Evolutionary conservation across 2,329 filamentous ascomycete species (phyloP).

Genomic region (Fusarium globosum): DNA sequence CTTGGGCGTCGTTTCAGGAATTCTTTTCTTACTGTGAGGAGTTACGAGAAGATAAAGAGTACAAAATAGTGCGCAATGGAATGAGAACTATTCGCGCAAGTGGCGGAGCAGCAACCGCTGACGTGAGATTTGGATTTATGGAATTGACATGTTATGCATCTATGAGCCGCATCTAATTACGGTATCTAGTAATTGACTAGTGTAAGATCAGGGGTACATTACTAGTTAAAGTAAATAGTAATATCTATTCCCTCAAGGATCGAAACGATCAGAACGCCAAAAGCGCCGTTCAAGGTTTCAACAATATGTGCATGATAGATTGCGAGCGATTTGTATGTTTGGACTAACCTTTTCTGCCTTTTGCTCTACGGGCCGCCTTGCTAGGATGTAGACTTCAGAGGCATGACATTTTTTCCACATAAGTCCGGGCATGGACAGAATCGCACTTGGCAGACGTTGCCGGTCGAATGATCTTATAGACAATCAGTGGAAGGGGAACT

Average conservation of each 20-base stretch:
- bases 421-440: no score
- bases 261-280: neutral
- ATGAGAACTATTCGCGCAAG: neutral
- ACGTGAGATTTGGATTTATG: neutral
- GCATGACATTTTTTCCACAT: neutral
- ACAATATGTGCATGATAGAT: neutral
- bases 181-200: neutral
- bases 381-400: neutral
- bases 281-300: no score
- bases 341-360: neutral
- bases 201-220: neutral
- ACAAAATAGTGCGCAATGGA: neutral
- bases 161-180: neutral
- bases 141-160: neutral
- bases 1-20: rapidly evolving
- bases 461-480: neutral
- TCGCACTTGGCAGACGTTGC: no score
- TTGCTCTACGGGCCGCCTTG: rapidly evolving
- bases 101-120: neutral
- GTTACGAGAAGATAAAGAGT: neutral
- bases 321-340: no score
- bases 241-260: neutral
- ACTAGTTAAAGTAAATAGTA: neutral
- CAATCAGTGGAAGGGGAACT: no score
- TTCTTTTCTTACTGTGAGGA: neutral